These are phyloP conservation scores for Neurospora sp. DNA, from an alignment of 495 filamentous ascomycete genomes.

Conservation along the genomic window DNA sequence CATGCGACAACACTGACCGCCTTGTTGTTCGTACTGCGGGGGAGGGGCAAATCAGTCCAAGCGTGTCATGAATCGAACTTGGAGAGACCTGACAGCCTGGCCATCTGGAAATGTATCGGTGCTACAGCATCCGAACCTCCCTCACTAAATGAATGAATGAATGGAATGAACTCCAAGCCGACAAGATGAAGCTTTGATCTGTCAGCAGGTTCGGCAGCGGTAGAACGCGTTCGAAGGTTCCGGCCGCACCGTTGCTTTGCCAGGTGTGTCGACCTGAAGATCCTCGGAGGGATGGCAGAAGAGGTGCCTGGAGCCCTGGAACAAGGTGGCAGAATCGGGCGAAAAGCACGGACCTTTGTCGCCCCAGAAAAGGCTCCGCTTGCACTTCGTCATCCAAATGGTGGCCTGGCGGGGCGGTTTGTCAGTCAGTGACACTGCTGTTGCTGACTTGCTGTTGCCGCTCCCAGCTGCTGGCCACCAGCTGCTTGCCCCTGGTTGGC, in stretches of 20 bases:
- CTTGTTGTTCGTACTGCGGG: background rate
- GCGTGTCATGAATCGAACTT: background rate
- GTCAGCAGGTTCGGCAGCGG: background rate
- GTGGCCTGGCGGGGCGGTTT: conserved; percentile 18
- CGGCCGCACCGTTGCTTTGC: background rate
- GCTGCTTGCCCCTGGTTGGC: background rate
- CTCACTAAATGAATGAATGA: background rate
- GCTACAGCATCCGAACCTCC: background rate
- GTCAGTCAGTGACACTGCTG: background rate
- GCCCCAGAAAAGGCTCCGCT: conserved; percentile 20
- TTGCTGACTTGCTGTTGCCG: background rate
- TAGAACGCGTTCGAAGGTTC: background rate
- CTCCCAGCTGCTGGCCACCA: conserved; percentile 6
- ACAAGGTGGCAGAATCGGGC: conserved; percentile 1
- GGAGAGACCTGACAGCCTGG: background rate
- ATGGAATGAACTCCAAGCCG: background rate
- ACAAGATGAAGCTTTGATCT: background rate
- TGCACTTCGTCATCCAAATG: conserved; percentile 26
- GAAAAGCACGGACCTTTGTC: conserved; percentile 24
- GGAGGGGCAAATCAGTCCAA: background rate
- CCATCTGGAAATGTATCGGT: background rate
- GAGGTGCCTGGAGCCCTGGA: background rate
- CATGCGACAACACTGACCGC: background rate
- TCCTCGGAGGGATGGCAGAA: background rate
- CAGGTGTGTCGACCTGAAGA: background rate